These are phyloP conservation scores for Apiotrichum porosum DNA, from an alignment of 1,284 basidiomycete species.

Conservation along the genomic window DNA sequence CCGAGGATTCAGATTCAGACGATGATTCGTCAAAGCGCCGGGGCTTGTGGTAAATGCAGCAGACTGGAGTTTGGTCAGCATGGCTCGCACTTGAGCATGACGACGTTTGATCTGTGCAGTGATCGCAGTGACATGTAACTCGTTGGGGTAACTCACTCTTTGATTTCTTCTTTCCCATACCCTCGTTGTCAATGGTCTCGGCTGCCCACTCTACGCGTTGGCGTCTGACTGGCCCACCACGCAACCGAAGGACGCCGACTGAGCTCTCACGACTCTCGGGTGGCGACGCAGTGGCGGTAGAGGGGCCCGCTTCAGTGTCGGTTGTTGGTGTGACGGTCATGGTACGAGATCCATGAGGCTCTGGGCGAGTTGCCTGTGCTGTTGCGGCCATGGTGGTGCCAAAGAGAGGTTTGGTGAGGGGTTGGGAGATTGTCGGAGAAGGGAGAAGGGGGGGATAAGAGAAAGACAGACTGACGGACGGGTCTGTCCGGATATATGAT, in stretches of 20 bases:
- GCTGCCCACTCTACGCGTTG: slow-evolving; percentile 48
- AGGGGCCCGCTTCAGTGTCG: slow-evolving; percentile 12
- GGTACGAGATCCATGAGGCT: slow-evolving; percentile 28
- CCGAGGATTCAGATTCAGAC: slow-evolving; percentile 45
- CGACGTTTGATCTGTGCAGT: no score
- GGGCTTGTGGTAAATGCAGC: slow-evolving; percentile 53
- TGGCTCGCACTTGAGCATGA: no score
- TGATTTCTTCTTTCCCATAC: slow-evolving; percentile 50
- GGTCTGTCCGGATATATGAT: no score
- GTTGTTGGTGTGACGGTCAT: slow-evolving; percentile 22
- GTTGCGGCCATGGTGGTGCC: slow-evolving; percentile 54
- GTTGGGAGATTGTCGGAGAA: no score
- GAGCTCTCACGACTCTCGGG: slow-evolving; percentile 5
- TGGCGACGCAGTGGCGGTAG: slow-evolving; percentile 1
- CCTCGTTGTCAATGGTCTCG: slow-evolving; percentile 51
- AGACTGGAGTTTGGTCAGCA: slow-evolving; percentile 42
- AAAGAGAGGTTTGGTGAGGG: no score
- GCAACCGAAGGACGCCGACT: slow-evolving; percentile 40
- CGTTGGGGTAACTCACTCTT: slow-evolving; percentile 46
- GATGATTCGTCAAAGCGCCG: slow-evolving; percentile 49
- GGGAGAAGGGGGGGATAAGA: no score
- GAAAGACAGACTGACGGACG: no score
- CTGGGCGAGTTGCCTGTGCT: slow-evolving; percentile 29
- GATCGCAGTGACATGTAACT: background rate
- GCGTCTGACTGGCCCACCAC: slow-evolving; percentile 38